Percentiles rank a stretch among this genome's conserved stretches.
phyloP scores from a whole-genome alignment of 768 basidiomycete species.

The Strobilomyces confusus region DNA sequence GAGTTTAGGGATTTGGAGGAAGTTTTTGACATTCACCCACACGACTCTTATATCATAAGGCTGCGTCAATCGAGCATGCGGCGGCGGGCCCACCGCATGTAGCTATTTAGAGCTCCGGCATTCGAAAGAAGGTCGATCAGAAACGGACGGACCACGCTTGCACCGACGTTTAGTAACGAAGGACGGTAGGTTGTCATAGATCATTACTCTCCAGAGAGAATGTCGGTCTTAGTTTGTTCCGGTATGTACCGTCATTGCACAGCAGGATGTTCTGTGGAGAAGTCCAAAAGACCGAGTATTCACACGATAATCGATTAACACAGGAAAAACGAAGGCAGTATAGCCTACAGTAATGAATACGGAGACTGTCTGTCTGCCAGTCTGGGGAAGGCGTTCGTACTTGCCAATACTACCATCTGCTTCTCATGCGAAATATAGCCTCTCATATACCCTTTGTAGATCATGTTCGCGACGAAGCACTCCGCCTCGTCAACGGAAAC shows the following conservation, averaged over 20 bases:
- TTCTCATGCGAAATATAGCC: slow-evolving; percentile 97
- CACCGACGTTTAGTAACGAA: background rate
- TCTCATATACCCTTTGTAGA: slow-evolving; percentile 86
- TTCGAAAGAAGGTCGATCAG: slow-evolving; percentile 4
- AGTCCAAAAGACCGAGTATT: background rate
- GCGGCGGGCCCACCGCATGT: background rate
- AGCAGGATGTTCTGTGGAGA: too few species aligned
- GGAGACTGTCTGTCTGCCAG: slow-evolving; percentile 60
- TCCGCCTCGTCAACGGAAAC: slow-evolving; percentile 82
- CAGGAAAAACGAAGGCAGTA: background rate
- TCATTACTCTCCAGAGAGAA: background rate
- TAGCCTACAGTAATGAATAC: slow-evolving; percentile 30
- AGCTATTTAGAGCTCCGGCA: background rate
- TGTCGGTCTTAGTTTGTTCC: too few species aligned
- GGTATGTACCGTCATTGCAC: too few species aligned
- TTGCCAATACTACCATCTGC: slow-evolving; percentile 87
- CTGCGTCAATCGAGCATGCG: background rate
- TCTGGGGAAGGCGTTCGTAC: slow-evolving; percentile 75
- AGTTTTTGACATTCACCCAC: too few species aligned
- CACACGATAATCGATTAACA: background rate
- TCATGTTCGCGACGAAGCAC: slow-evolving; percentile 92
- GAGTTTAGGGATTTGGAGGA: too few species aligned
- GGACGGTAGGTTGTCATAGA: background rate
- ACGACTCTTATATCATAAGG: background rate
- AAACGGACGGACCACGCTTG: background rate